Evolutionary conservation across 129 eudicot species (phyloP).

Genomic region (Chrysanthemum seticuspe): DNA sequence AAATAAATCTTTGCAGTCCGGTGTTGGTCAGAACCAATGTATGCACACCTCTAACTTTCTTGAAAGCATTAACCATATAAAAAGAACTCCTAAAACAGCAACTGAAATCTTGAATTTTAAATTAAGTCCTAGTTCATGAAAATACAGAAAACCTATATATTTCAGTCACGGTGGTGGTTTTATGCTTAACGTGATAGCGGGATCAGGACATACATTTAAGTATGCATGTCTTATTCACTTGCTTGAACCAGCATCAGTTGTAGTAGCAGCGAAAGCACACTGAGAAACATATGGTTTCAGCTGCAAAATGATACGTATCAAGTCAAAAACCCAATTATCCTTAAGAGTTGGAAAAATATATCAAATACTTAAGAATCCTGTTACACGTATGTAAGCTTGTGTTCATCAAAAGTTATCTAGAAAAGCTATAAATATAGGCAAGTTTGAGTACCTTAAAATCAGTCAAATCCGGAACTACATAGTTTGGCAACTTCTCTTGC

Average conservation of each 20-base stretch:
- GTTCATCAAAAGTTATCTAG: neutral
- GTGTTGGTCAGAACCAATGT: too few relatives aligned
- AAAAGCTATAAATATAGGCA: neutral
- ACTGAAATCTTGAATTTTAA: conserved; percentile 2
- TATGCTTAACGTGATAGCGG: neutral
- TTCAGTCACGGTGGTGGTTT: neutral
- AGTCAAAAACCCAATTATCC: conserved; percentile 3
- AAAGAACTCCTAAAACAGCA: neutral
- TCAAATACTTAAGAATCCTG: neutral
- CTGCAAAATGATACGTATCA: conserved; percentile 13
- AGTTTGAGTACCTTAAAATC: conserved; percentile 62
- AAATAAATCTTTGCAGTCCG: too few relatives aligned
- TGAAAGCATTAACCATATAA: neutral
- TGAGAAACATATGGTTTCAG: conserved; percentile 40
- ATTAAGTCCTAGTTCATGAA: conserved; percentile 4
- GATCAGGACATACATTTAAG: neutral
- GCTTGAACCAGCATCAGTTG: conserved; percentile 27
- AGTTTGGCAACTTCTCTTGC: conserved; percentile 75
- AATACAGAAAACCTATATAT: neutral
- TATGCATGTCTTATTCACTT: conserved; percentile 14
- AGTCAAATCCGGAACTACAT: conserved; percentile 87
- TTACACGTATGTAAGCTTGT: neutral
- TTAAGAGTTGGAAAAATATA: too few relatives aligned
- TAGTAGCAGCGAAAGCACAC: conserved; percentile 22
- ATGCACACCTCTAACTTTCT: neutral